Evolutionary conservation across 345 rosid genomes (phyloP).

Genomic region (Rhodomyrtus tomentosa): DNA sequence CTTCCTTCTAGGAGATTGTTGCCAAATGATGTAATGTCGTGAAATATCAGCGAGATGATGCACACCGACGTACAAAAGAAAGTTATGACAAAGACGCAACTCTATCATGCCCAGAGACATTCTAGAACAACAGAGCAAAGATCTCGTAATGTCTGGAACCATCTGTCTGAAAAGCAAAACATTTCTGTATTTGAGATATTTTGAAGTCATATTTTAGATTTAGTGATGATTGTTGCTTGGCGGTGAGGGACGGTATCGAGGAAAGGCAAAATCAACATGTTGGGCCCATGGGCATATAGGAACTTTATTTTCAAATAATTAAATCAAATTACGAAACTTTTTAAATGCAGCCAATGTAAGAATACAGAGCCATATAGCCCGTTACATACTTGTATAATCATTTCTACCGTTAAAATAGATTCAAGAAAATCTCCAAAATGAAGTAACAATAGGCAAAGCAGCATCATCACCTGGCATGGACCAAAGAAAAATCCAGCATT

Average conservation of each 20-base stretch:
- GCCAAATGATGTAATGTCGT: not conserved
- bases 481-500: not conserved
- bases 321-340: not conserved
- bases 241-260: not conserved
- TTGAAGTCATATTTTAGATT: not conserved
- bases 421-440: not conserved
- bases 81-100: not conserved
- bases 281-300: not conserved
- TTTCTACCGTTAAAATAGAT: not conserved
- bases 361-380: not conserved
- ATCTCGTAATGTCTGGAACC: not conserved
- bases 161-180: not conserved
- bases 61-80: not conserved
- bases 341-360: not conserved
- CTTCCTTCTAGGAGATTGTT: not conserved
- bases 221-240: not conserved
- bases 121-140: not conserved
- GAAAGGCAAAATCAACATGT: not conserved
- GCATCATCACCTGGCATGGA: not conserved
- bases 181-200: not conserved
- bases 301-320: not conserved
- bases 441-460: not conserved
- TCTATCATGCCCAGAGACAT: not conserved
- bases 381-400: not conserved
- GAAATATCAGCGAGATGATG: not conserved